phyloP scores from a whole-genome alignment of 768 basidiomycete genomes.

The Termitomyces sp. region DNA sequence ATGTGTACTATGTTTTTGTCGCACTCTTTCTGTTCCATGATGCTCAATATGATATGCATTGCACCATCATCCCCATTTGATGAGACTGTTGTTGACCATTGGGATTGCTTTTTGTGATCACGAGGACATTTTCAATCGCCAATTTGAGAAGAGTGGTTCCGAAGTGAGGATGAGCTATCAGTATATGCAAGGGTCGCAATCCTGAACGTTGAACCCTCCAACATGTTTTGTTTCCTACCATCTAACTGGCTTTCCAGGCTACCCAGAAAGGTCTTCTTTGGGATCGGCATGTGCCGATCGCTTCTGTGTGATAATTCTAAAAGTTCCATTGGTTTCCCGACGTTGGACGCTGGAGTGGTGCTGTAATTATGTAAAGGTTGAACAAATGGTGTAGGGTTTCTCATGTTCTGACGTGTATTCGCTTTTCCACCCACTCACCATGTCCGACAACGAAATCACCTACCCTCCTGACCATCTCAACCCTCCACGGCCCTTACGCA shows the following conservation, averaged over 20 bases:
- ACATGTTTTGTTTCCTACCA: no score
- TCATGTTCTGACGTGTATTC: background rate
- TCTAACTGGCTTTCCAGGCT: no score
- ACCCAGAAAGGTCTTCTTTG: no score
- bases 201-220: background rate
- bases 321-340: background rate
- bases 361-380: background rate
- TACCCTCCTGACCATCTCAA: slow-evolving; percentile 14
- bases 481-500: slow-evolving; percentile 28
- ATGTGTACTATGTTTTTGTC: slow-evolving; percentile 15
- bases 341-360: background rate
- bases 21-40: slow-evolving; percentile 8
- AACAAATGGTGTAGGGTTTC: background rate
- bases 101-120: background rate
- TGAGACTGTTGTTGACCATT: background rate
- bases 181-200: background rate
- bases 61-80: background rate
- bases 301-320: background rate
- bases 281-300: background rate
- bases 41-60: slow-evolving; percentile 19
- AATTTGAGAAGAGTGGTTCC: background rate
- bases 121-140: no score
- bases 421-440: background rate
- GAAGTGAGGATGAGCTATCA: background rate
- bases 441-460: slow-evolving; percentile 3